Evolutionary conservation across 176 grass and related monocot genomes (phyloP), one percentile per base, ranked within the genome.

Genomic region (Cocos nucifera): DNA sequence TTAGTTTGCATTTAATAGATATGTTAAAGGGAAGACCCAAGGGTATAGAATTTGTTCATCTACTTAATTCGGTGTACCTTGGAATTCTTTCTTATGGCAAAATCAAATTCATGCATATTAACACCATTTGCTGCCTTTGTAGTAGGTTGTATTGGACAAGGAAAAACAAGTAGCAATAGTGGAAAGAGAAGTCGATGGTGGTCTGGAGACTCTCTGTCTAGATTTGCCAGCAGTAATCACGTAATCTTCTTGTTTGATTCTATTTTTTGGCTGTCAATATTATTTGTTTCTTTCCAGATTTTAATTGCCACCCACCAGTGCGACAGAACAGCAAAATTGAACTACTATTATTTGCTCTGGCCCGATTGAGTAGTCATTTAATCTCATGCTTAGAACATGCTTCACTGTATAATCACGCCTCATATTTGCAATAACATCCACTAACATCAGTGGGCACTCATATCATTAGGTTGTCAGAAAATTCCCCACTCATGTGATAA

Each of bases 201-300:
- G 93, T 58, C 83, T 88, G 2, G 93, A 97, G 51, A 91, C 84
- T 4, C 62, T 97, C 22, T 85, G 78, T 75, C 52, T 91, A 72
- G 84, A 83, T 80, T 59, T 97, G 24, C 93, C 93, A 19, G 93
- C 87, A 29, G 84, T 97, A 63, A 97, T 97, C 63, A 97, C 93
- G 93, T 97, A 91, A 20, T 66, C 39, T 77, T 25, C 28, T 53
- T 9, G 12, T 63, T 57, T 50, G 5, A 32, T 25, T 49, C 65
- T 51, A 1, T 25, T 27, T 49, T 39, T 59, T 50, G 8, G 23
- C 6, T 25, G 50, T 10, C 32, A 3, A 17, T 19, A 55, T 23
- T 39, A 19, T 30, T 7, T 58, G 25, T 0, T 49, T 30, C 17
- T 12, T 28, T 61, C 22, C 8, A 17, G 7, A 56, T 56, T 22